phyloP scores from a whole-genome alignment of 306 rosid genomes.

The Quercus mongolica region DNA sequence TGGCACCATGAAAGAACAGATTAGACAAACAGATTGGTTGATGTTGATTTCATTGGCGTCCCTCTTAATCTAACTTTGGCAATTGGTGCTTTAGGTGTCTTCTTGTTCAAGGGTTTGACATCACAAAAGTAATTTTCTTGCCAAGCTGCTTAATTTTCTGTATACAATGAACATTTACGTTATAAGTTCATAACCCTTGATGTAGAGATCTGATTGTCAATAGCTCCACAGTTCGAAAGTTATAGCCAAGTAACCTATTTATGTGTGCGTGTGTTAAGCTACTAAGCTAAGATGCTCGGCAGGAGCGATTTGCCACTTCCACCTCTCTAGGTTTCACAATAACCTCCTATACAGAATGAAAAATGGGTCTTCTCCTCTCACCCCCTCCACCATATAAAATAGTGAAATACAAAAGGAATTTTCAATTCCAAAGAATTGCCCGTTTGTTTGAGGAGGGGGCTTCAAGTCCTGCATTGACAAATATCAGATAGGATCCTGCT shows the following conservation, averaged over 20 bases:
- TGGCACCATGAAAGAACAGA: constrained; percentile 48
- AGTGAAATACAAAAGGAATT: no score
- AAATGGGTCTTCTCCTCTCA: no score
- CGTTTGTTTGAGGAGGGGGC: no score
- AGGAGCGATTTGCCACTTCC: no score
- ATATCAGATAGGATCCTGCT: no score
- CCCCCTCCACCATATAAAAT: no score
- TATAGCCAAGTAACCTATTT: neutral
- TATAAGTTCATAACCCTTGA: neutral
- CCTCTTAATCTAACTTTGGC: constrained; percentile 65
- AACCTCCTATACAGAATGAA: no score
- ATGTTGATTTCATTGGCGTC: constrained; percentile 37
- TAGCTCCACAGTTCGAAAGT: neutral
- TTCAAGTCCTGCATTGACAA: no score
- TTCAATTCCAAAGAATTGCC: no score
- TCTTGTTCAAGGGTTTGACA: constrained; percentile 50
- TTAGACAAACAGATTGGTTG: constrained; percentile 36
- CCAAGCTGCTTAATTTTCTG: neutral
- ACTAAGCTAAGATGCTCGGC: no score
- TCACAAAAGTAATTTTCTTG: constrained; percentile 41
- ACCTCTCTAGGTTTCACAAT: no score
- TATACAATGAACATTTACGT: neutral
- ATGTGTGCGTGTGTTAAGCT: no score
- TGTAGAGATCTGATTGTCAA: neutral
- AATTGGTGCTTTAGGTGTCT: constrained; percentile 59